A percentile compares a stretch with the other conserved stretches of the same genome.
Evolutionary conservation across 345 rosid genomes (phyloP).

Genomic region (Eucalyptus coolabah): DNA sequence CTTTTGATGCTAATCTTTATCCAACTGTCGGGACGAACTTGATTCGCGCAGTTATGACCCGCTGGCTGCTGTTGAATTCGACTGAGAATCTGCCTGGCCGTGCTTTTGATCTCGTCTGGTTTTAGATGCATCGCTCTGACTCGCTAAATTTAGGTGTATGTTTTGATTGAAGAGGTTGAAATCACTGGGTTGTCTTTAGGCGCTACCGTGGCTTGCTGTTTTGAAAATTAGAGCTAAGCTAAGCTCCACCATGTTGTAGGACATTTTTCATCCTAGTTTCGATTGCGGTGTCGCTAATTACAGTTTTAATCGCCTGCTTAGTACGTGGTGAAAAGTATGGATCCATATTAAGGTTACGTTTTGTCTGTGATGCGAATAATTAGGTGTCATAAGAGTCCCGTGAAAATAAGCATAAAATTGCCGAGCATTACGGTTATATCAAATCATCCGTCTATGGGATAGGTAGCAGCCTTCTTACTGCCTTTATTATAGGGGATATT

Average conservation of each 20-base stretch:
- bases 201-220: neutral
- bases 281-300: neutral
- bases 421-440: too few species aligned
- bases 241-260: neutral
- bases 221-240: neutral
- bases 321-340: too few species aligned
- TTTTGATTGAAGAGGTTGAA: neutral
- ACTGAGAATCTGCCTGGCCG: neutral
- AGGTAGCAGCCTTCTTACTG: too few species aligned
- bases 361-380: too few species aligned
- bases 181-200: neutral
- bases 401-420: too few species aligned
- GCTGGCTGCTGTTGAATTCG: neutral
- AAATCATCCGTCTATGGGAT: too few species aligned
- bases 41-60: neutral
- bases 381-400: too few species aligned
- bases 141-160: too few species aligned
- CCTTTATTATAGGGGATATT: too few species aligned
- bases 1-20: neutral
- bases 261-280: neutral
- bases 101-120: neutral
- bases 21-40: neutral
- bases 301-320: neutral
- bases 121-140: neutral
- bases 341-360: too few species aligned